Conservation (phyloP, 768 basidiomycete species). For the Agaricus blazei region DNA sequence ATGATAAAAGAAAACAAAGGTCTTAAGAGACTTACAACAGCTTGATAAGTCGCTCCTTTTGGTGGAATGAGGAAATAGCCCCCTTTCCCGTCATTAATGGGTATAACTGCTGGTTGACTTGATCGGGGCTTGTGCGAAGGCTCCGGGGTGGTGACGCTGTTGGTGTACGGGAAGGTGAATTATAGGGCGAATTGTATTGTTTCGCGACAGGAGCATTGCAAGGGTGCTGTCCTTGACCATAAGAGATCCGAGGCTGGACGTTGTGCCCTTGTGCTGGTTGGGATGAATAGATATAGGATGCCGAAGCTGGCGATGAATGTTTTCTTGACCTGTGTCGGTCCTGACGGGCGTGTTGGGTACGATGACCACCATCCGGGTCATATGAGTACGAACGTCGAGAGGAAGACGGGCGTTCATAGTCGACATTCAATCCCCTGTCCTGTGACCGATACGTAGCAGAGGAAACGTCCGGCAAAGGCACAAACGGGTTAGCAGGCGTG, state of each 20-base stretch:
- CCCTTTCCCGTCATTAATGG: background rate
- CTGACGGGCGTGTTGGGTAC: background rate
- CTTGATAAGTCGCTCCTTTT: constrained; percentile 2
- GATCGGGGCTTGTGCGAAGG: background rate
- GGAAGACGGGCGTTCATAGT: background rate
- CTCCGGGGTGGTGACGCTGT: background rate
- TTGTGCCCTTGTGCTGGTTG: background rate
- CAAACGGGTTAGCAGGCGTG: constrained; percentile 7
- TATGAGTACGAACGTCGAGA: background rate
- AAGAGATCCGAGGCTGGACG: background rate
- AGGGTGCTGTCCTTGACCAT: constrained; percentile 1
- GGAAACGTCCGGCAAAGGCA: background rate
- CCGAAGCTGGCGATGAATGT: background rate
- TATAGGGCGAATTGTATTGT: background rate
- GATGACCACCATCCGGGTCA: background rate
- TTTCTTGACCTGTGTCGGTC: background rate
- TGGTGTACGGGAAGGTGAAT: background rate
- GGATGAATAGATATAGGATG: background rate
- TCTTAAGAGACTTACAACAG: background rate
- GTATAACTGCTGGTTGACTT: background rate
- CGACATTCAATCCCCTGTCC: background rate
- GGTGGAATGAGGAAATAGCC: background rate
- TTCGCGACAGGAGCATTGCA: background rate
- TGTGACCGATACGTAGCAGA: background rate
- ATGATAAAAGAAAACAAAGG: background rate